Conservation (phyloP, 2,329 filamentous ascomycete genomes). For the Botrytis porri region DNA sequence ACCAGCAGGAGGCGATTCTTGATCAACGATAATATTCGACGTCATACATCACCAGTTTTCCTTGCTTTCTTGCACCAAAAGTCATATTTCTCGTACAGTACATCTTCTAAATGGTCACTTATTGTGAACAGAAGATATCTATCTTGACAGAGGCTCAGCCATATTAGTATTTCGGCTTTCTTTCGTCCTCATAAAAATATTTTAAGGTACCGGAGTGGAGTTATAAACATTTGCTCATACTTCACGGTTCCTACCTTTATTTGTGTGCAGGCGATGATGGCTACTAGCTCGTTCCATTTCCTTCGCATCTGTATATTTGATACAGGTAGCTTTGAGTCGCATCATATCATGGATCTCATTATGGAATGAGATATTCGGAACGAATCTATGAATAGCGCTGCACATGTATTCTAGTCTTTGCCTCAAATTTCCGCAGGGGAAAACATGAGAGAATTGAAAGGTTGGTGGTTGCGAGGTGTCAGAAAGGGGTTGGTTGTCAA, state of each 20-base stretch:
- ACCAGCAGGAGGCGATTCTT: conserved; percentile 40
- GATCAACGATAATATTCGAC: conserved; percentile 12
- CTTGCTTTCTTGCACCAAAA: conserved; percentile 34
- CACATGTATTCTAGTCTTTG: conserved; percentile 39
- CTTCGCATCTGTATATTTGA: conserved; percentile 38
- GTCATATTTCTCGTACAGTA: conserved; percentile 36
- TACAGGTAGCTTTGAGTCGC: conserved; percentile 30
- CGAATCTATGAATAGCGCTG: conserved; percentile 33
- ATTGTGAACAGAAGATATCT: conserved; percentile 34
- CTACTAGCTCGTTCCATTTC: conserved; percentile 34
- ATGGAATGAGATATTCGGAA: conserved; percentile 3
- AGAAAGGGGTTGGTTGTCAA: not conserved
- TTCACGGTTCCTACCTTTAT: conserved; percentile 24
- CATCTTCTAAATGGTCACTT: conserved; percentile 37
- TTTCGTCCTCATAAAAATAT: conserved; percentile 22
- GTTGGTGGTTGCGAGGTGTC: conserved; percentile 26
- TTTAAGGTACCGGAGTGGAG: conserved; percentile 34
- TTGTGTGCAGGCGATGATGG: conserved; percentile 36
- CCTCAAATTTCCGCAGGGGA: conserved; percentile 22
- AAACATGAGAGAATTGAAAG: conserved; percentile 31
- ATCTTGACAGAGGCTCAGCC: conserved; percentile 22
- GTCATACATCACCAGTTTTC: conserved; percentile 21
- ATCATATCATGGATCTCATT: conserved; percentile 30
- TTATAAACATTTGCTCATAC: conserved; percentile 37
- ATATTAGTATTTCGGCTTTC: conserved; percentile 32